Evolutionary conservation across 1,139 yeast species (phyloP), one percentile per base, ranked within the genome.

Genomic region (Blastobotrys serpentis): DNA sequence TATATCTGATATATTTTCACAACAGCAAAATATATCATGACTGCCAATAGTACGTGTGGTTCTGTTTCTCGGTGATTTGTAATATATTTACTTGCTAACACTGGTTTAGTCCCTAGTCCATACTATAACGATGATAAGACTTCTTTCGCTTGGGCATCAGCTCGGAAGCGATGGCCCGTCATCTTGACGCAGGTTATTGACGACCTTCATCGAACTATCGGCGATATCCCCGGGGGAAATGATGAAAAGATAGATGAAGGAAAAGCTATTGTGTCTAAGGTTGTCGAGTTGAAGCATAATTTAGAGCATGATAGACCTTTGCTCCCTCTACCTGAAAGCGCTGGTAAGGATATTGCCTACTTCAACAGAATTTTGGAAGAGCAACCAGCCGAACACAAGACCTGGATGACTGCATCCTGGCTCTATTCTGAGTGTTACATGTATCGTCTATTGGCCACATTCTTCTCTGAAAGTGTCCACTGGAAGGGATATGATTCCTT

Each of bases 391-490:
- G 48, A 62, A 7, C 58, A 59, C 18, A 52, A 67, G 54, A 77
- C 84, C 16, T 92, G 97, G 98, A 71, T 74, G 52, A 75, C 83
- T n/a, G 95, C 92, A 0, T 96, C 96, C 16, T 92, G 99, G 99
- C 72, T 92, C 49, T 84, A 75, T 61, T 74, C 86, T 44, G 99
- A 94, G 67, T 85, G 96, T 65, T 84, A 84, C 63, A 65, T 92
- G 53, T 92, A 92, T 69, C 80, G 95, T 52, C 67, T 74, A 50
- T 71, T 89, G 49, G 79, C 83, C 61, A 52, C 58, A 56, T 70
- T 33, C 63, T 71, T 58, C 70, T 82, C 64, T 62, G 72, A 49
- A 50, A 65, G 47, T 65, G 65, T 51, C 53, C 69, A 46, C 60
- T 84, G 89, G 89, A 64, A 68, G 44, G 58, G 70, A 14, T 84